Base-by-base conservation (phyloP, 352 stramenopile genomes). In the Plasmopara muralis region DNA sequence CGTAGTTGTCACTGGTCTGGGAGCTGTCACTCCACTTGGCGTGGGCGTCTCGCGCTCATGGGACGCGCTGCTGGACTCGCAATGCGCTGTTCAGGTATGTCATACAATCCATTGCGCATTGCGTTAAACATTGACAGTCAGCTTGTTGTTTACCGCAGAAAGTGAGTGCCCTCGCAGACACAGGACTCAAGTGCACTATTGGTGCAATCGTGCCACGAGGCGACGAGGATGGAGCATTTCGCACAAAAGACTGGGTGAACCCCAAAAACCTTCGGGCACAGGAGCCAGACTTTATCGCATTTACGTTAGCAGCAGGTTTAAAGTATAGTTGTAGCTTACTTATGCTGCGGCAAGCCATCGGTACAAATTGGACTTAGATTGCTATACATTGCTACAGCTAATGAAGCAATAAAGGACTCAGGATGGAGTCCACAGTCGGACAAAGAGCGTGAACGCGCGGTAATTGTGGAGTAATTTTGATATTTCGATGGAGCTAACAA, bases 1-100 rank as follows among this genome's bases (percentile, higher is more conserved):
- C 18, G 92, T 98, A 13, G 92, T 97, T 5, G 85, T 97, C 13
- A 97, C 92, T 29, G 92, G 92, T 7, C 43, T 97, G 9, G 92
- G 92, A 14, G 81, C 89, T 6, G 86, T 98, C 42, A 96, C 85
- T 18, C 92, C 92, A 1, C 88, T 96, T 41, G 92, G 87, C 33
- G 75, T 96, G 9, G 85, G 89, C 35, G 75, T 96, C 14, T 53
- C 80, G 46, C 71, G 67, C 43, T 83, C 83, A 15, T 97, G 87
- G 87, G 68, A 94, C 12, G 72, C 74, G 39, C 58, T 97, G 25
- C 56, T 97, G 18, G 58, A 68, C 34, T 87, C 87, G 20, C 59
- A 86, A 48, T 92, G 68, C 42, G 90, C 80, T 31, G 82, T 97
- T 46, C 55, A 65, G 52, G 76, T 89, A 60, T 47, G 63, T 47